Evolutionary conservation across 371 early-diverging fungal genomes (phyloP).

Genomic region (Mucor lusitanicus): DNA sequence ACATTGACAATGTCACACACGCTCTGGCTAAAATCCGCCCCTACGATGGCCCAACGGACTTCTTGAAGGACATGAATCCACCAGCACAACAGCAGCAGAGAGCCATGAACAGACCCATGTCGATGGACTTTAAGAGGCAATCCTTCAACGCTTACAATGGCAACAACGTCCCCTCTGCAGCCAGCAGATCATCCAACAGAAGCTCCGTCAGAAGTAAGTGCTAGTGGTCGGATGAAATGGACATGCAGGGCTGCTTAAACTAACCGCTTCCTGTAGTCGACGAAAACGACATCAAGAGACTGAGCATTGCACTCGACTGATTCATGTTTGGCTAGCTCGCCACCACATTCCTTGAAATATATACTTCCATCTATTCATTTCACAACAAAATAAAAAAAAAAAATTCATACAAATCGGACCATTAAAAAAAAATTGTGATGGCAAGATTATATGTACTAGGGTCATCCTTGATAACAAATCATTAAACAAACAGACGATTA

Average conservation of each 20-base stretch:
- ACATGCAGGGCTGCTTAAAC: not conserved
- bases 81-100: not conserved
- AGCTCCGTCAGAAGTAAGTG: constrained; percentile 24
- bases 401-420: not conserved
- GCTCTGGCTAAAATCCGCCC: constrained; percentile 30
- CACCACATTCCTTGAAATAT: not conserved
- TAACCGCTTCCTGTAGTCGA: not conserved
- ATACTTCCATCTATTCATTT: not conserved
- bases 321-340: not conserved
- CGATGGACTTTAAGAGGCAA: constrained; percentile 27
- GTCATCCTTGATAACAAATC: not conserved
- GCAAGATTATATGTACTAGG: not conserved
- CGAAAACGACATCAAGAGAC: constrained; percentile 8
- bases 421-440: not conserved
- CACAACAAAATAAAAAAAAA: not conserved
- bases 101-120: constrained; percentile 19
- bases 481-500: not conserved
- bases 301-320: constrained; percentile 7
- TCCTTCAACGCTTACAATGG: constrained; percentile 15
- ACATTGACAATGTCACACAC: constrained; percentile 35
- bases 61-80: constrained; percentile 9
- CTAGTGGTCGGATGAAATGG: too few relatives aligned
- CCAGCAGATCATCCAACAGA: constrained; percentile 17
- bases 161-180: not conserved
- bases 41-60: constrained; percentile 29